Percentiles rank a stretch among this genome's conserved stretches.
Evolutionary conservation across 495 filamentous ascomycete genomes (phyloP).

Genomic region (Amniculicola lignicola): DNA sequence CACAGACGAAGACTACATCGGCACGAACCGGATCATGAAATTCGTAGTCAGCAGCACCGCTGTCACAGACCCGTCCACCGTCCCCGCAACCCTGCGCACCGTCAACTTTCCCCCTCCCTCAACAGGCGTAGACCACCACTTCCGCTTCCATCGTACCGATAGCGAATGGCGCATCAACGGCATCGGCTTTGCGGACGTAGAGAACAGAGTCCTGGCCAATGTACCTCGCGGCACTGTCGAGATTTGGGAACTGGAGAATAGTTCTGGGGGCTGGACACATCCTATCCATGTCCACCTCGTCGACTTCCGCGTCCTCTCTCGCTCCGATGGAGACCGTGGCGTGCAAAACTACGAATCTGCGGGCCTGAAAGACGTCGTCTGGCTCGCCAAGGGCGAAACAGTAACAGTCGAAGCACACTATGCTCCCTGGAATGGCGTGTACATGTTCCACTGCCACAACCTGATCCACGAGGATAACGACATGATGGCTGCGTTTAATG

Average conservation of each 20-base stretch:
- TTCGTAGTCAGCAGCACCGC: constrained; percentile 49
- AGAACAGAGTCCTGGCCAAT: constrained; percentile 50
- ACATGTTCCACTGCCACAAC: constrained; percentile 57
- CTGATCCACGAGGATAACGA: constrained; percentile 59
- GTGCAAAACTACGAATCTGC: constrained; percentile 49
- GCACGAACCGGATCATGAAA: constrained; percentile 53
- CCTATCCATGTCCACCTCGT: constrained; percentile 60
- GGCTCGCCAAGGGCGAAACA: constrained; percentile 48
- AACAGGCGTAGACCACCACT: constrained; percentile 44
- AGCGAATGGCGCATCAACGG: constrained; percentile 52
- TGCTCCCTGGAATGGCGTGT: constrained; percentile 53
- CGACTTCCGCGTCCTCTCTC: constrained; percentile 51
- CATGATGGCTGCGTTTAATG: constrained; percentile 62
- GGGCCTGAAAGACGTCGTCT: constrained; percentile 54
- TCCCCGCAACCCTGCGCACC: constrained; percentile 37
- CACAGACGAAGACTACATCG: constrained; percentile 45
- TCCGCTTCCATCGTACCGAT: constrained; percentile 48
- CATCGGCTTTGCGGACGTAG: constrained; percentile 48
- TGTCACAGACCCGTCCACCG: constrained; percentile 40
- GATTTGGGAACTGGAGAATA: constrained; percentile 49
- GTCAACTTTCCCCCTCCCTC: constrained; percentile 39
- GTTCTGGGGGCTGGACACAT: constrained; percentile 49
- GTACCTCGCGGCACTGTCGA: constrained; percentile 50
- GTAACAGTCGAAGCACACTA: constrained; percentile 51
- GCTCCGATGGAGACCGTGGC: constrained; percentile 38